Base-by-base conservation (phyloP, 768 basidiomycete genomes). In the Hypholoma fasciculare region DNA sequence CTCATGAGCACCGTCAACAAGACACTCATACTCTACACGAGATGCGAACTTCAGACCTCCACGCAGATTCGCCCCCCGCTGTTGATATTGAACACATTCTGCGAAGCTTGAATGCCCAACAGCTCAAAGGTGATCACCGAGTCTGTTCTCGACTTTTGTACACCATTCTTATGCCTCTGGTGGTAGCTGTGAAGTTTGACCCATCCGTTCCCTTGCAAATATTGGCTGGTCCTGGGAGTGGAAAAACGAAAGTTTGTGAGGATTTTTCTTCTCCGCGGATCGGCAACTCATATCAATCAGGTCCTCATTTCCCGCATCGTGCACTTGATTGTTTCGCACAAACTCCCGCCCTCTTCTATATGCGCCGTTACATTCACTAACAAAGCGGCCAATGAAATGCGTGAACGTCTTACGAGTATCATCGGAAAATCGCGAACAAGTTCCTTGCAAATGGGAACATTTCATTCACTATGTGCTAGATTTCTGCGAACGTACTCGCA, bases 381-480 rank as follows among this genome's bases (percentile, higher is more conserved):
- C 74, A 93, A 93, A 71, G 92, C 93, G 14, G 92, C 93, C 1
- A 88, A 84, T 59, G 94, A 95, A 74, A 94, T 95, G 92, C 80
- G 83, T 52, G 78, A 83, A 51, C 80, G 94, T 3, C 74, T 96
- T 30, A 72, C 74, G 17, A 82, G 80, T 59, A 72, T 94, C 3
- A 78, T 96, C 37, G 93, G 92, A 4, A 79, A 83, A 39, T 70
- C 80, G 26, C 66, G 65, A 2, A 87, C 86, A 0, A 71, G 75
- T 11, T 72, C 78, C 39, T 75, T 95, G 20, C 78, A 77, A 61
- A 76, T 84, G 86, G 91, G 91, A 6, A 93, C 91, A 0, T 93
- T 92, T 63, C 91, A 93, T 67, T 82, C 89, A 0, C 74, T 90
- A 1, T 93, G 91, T 66, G 89, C 86, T 0, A 74, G 75, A 49